Percentiles rank a stretch among this genome's conserved stretches.
These are phyloP conservation scores for Aspergillus candidus DNA, from an alignment of 2,329 filamentous ascomycete genomes.

Conservation along the genomic window DNA sequence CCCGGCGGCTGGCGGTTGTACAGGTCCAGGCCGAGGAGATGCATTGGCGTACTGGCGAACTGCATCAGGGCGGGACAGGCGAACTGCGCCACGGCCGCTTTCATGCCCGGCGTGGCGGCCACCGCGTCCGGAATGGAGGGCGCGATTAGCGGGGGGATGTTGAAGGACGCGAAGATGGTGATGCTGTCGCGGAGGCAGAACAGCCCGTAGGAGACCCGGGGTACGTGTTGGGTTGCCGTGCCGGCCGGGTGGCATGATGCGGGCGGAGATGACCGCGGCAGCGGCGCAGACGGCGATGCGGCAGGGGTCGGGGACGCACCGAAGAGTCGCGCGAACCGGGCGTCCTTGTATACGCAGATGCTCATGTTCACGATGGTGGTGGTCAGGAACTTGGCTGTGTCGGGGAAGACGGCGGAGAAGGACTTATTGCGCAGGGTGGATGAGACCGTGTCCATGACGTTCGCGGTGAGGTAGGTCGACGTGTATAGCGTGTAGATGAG, in stretches of 20 bases:
- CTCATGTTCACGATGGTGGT: conserved; percentile 78
- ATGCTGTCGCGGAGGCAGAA: conserved; percentile 79
- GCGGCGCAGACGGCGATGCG: conserved; percentile 24
- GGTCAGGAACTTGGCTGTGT: conserved; percentile 72
- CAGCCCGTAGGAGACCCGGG: conserved; percentile 64
- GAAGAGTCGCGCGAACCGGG: conserved; percentile 76
- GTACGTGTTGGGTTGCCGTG: conserved; percentile 44
- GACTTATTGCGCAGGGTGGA: conserved; percentile 57
- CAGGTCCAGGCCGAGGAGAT: conserved; percentile 76
- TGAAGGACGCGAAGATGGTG: conserved; percentile 90
- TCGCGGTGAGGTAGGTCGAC: conserved; percentile 84
- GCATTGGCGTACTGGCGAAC: conserved; percentile 72
- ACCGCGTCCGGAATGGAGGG: conserved; percentile 57
- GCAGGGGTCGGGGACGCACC: conserved; percentile 51
- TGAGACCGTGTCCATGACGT: conserved; percentile 73
- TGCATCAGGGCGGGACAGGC: conserved; percentile 73
- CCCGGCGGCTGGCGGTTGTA: conserved; percentile 62
- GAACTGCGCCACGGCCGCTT: conserved; percentile 67
- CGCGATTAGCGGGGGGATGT: conserved; percentile 72
- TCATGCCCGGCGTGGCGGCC: conserved; percentile 39
- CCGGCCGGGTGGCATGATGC: conserved; percentile 20
- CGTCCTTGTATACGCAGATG: conserved; percentile 85
- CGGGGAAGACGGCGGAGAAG: conserved; percentile 60
- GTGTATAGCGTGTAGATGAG: conserved; percentile 63
- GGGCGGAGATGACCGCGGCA: conserved; percentile 7